Conservation (phyloP, 805 yeast species). For the Saturnispora dispora region DNA sequence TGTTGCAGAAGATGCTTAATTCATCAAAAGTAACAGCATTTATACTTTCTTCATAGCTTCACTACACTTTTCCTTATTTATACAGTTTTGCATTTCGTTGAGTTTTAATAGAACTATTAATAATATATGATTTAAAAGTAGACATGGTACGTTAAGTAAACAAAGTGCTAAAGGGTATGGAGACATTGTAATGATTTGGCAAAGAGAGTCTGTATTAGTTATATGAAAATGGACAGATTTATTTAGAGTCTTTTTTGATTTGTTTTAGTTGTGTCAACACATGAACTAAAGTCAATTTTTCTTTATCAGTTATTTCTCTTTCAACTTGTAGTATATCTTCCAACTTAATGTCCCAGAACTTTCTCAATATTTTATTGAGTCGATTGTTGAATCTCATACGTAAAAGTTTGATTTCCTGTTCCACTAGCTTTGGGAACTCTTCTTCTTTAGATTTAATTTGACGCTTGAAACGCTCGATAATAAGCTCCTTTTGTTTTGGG, state of each 20-base stretch:
- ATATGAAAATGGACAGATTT: not conserved
- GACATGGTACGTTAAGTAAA: not conserved
- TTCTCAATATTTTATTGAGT: constrained; percentile 38
- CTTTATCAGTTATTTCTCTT: constrained; percentile 27
- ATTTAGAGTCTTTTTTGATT: not conserved
- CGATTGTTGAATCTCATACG: constrained; percentile 31
- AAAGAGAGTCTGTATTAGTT: not conserved
- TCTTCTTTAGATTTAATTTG: constrained; percentile 16
- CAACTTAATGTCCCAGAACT: constrained; percentile 40
- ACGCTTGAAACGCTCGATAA: constrained; percentile 25
- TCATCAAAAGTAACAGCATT: not conserved
- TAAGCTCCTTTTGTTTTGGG: constrained; percentile 29
- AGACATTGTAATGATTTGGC: not conserved
- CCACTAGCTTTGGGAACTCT: constrained; percentile 12
- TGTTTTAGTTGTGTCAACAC: constrained; percentile 24
- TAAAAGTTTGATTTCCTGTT: constrained; percentile 23
- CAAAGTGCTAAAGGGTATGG: not conserved
- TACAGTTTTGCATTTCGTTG: constrained; percentile 1
- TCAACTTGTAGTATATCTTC: constrained; percentile 38
- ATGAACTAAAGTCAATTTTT: constrained; percentile 19
- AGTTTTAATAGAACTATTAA: not conserved
- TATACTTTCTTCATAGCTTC: not conserved
- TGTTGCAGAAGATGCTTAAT: constrained; percentile 54
- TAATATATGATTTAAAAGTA: not conserved
- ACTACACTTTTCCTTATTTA: constrained; percentile 8